Evolutionary conservation across 208 protist species (phyloP).

Genomic region (Trypanosoma lewisi): DNA sequence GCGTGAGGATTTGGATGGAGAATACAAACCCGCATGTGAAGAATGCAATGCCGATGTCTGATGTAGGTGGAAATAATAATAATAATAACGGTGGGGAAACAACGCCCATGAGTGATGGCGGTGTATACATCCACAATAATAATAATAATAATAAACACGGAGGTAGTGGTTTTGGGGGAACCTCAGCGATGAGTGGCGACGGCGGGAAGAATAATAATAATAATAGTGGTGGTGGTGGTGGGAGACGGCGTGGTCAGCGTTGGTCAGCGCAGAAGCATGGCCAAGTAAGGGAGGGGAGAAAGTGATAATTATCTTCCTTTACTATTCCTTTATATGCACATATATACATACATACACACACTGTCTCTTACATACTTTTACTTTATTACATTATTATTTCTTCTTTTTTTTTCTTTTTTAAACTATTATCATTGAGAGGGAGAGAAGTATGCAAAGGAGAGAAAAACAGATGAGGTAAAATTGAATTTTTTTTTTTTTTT

Average conservation of each 20-base stretch:
- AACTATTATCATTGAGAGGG: no score
- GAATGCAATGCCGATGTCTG: constrained; percentile 68
- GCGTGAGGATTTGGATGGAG: constrained; percentile 92
- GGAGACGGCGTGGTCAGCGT: neutral
- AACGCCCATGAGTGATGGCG: neutral
- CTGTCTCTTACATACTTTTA: neutral
- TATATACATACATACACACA: neutral
- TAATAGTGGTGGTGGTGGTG: neutral
- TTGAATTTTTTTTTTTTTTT: no score
- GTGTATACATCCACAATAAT: neutral
- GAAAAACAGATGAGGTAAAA: no score
- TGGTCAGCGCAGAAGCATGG: constrained; percentile 2
- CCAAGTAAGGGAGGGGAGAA: neutral
- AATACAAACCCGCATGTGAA: constrained; percentile 87
- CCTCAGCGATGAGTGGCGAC: no score
- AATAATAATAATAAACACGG: neutral
- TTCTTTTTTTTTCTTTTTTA: neutral
- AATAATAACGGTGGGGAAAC: constrained; percentile 1
- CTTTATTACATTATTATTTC: neutral
- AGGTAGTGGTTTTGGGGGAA: no score
- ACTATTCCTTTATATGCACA: neutral
- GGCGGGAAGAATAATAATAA: no score
- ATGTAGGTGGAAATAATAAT: neutral
- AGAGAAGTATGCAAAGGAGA: no score
- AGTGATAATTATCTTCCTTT: neutral